Evolutionary conservation across 257 asterid genomes (phyloP), one percentile per base, ranked within the genome.

Genomic region (Nyctanthes arbortristis): DNA sequence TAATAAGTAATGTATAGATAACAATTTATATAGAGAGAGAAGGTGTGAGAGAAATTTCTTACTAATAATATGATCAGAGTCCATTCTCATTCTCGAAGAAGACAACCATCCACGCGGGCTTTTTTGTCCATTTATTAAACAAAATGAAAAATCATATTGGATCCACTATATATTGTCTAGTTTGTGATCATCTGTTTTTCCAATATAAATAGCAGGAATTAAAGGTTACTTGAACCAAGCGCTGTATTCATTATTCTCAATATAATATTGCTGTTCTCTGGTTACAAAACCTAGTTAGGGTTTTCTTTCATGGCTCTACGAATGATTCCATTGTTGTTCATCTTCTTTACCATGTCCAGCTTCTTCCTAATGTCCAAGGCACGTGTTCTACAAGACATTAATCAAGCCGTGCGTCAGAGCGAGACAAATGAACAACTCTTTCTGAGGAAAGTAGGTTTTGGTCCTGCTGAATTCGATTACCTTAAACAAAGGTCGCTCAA

Each of bases 391-490:
- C 45, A 45, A 4, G 10, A 3, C 5, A 32, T 18, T n/a, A n/a
- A n/a, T 27, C 62, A 54, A 14, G 13, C 63, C 18, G 12, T 33
- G 57, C 36, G 55, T 28, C 32, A 71, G 12, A 65, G n/a, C 1
- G 55, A 4, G 30, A 31, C n/a, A 20, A 18, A 49, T 20, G 60
- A 66, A 64, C 70, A 59, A 25, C 2, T 34, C 7, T 74, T 84
- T 29, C 66, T 76, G 61, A 75, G 66, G 2, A 77, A 67, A 63
- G 66, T 74, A 5, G 87, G 87, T 0, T 79, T 84, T 14, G 45
- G 63, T 61, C 67, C 63, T 0, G 13, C n/a, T 10, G 80, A 75
- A 16, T 29, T 81, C 16, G 73, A 79, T 54, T 59, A 55, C 32
- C 73, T 66, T 43, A 39, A 31, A 59, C 77, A 80, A 62, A 77